These are phyloP conservation scores for Puccinia coronata DNA, from an alignment of 1,284 basidiomycete genomes.

Conservation along the genomic window DNA sequence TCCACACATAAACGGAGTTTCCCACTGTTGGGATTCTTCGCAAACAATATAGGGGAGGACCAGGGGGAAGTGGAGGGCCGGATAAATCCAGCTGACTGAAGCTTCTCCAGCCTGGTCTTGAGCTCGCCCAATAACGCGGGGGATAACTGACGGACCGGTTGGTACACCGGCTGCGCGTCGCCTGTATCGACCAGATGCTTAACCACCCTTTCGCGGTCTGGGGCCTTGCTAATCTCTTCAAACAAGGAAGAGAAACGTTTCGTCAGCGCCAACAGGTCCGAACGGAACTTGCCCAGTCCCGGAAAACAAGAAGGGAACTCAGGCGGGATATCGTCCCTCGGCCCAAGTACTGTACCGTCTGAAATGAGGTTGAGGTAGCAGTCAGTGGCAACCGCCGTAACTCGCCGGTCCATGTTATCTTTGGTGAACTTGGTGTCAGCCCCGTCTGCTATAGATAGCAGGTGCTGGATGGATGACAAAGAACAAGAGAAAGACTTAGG, in stretches of 20 bases:
- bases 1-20: conserved; percentile 21
- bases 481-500: too few relatives aligned
- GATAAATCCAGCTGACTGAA: conserved; percentile 16
- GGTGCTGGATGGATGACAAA: neutral
- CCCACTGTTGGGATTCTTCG: neutral
- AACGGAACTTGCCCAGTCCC: neutral
- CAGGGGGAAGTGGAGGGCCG: conserved; percentile 24
- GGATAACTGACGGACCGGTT: neutral
- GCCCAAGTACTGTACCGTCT: neutral
- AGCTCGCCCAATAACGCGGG: conserved; percentile 3
- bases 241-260: neutral
- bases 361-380: neutral
- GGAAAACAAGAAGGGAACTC: neutral
- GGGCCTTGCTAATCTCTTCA: neutral
- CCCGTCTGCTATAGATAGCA: neutral
- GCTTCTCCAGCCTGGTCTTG: neutral
- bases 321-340: neutral
- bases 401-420: neutral
- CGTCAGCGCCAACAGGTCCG: neutral
- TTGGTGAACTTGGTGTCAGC: neutral
- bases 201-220: neutral
- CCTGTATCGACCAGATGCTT: too few relatives aligned
- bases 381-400: neutral
- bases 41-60: conserved; percentile 18
- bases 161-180: conserved; percentile 5